These are phyloP conservation scores for Aschersonia sp. DNA, from an alignment of 2,329 filamentous ascomycete species.

Conservation along the genomic window DNA sequence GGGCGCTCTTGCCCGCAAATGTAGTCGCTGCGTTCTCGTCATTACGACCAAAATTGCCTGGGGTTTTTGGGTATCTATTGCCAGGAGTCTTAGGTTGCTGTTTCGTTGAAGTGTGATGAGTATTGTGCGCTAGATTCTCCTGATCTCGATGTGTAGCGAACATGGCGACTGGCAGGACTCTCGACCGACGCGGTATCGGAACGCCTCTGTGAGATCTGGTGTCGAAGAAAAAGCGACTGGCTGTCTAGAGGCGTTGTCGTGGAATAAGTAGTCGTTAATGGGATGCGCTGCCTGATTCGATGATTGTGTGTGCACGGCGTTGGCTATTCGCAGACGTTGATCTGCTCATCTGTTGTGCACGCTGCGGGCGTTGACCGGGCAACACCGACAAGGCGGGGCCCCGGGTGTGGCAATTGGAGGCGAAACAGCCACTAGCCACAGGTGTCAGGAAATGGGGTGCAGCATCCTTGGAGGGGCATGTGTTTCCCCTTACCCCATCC, in stretches of 20 bases:
- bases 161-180: slow-evolving; percentile 32
- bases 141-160: slow-evolving; percentile 68
- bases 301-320: not conserved
- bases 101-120: slow-evolving; percentile 64
- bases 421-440: slow-evolving; percentile 14
- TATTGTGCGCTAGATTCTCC: slow-evolving; percentile 70
- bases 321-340: not conserved
- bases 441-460: slow-evolving; percentile 3
- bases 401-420: not conserved
- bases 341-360: not conserved
- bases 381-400: slow-evolving; percentile 9
- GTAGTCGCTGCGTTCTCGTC: slow-evolving; percentile 58
- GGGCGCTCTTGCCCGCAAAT: slow-evolving; percentile 25
- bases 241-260: no score
- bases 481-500: slow-evolving; percentile 14
- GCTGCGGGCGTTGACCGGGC: slow-evolving; percentile 11
- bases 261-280: no score
- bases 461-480: slow-evolving; percentile 17
- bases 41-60: slow-evolving; percentile 61
- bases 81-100: slow-evolving; percentile 72
- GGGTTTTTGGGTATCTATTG: slow-evolving; percentile 65
- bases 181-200: not conserved
- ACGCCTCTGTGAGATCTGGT: not conserved
- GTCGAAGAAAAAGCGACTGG: not conserved
- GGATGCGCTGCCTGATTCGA: not conserved